Percentiles rank a stretch among this genome's conserved stretches.
Evolutionary conservation across 108 stramenopile species (phyloP).

Genomic region (Cyclotella kingstonii): DNA sequence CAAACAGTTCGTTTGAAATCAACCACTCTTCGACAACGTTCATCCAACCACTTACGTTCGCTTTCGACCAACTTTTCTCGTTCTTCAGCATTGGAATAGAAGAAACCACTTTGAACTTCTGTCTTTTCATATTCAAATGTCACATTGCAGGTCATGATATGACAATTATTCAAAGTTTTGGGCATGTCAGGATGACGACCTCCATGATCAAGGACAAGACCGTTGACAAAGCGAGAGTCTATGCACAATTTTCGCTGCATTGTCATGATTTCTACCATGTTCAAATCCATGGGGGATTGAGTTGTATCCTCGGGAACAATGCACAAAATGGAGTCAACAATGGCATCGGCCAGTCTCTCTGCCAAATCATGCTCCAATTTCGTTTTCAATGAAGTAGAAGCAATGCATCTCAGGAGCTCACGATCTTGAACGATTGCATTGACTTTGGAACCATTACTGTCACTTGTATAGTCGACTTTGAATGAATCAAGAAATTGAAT

Average conservation of each 20-base stretch:
- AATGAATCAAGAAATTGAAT: conserved; percentile 84
- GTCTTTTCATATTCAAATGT: conserved; percentile 99
- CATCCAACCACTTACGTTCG: conserved; percentile 97
- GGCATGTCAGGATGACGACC: conserved; percentile 99
- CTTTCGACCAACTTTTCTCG: conserved; percentile 96
- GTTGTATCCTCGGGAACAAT: conserved; percentile 44
- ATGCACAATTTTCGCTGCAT: conserved; percentile 85
- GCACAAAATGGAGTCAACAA: conserved; percentile 93
- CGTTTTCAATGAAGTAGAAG: conserved; percentile 90
- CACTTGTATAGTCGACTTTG: conserved; percentile 47
- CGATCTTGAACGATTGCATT: conserved; percentile 65
- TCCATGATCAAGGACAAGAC: conserved; percentile 99
- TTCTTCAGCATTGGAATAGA: conserved; percentile 94
- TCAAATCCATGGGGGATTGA: conserved; percentile 83
- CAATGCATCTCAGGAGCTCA: conserved; percentile 85
- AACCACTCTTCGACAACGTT: conserved; percentile 92
- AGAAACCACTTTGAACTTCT: conserved; percentile 94
- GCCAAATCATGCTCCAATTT: conserved; percentile 92
- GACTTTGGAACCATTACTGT: conserved; percentile 31
- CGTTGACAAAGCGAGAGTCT: conserved; percentile 90
- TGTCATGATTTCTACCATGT: conserved; percentile 98
- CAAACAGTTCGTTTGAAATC: conserved; percentile 95
- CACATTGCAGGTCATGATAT: conserved; percentile 98
- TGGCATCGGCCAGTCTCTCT: conserved; percentile 73
- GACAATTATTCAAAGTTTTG: conserved; percentile 85